Percentiles rank a stretch among this genome's conserved stretches.
Evolutionary conservation across 352 stramenopile species (phyloP).

Genomic region (Pythium plurisporium): DNA sequence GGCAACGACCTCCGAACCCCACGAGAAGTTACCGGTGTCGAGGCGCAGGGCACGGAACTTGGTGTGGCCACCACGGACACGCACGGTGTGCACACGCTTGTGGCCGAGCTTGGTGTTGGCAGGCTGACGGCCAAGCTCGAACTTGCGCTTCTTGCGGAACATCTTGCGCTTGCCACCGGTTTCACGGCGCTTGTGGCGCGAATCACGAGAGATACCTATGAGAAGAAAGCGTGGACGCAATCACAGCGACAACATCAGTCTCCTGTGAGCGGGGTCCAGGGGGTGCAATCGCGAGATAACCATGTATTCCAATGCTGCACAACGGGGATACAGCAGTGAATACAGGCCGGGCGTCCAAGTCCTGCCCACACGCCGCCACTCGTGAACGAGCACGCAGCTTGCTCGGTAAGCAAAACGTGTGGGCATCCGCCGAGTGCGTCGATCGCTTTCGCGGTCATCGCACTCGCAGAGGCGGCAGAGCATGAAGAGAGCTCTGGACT

Average conservation of each 20-base stretch:
- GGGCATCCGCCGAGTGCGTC: constrained; percentile 6
- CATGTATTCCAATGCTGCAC: constrained; percentile 86
- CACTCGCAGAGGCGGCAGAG: constrained; percentile 12
- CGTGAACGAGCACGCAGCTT: too few species aligned
- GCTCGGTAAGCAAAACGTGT: neutral
- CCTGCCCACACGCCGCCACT: constrained; percentile 24
- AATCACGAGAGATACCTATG: constrained; percentile 99
- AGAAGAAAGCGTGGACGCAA: constrained; percentile 9
- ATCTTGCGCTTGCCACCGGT: constrained; percentile 98
- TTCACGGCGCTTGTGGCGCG: constrained; percentile 98
- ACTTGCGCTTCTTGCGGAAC: constrained; percentile 99
- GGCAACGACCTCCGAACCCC: constrained; percentile 96
- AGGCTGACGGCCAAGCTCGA: constrained; percentile 97
- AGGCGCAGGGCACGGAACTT: constrained; percentile 98
- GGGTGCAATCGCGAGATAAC: constrained; percentile 19
- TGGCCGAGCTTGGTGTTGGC: constrained; percentile 98
- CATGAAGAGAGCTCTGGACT: constrained; percentile 5
- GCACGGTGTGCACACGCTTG: constrained; percentile 95
- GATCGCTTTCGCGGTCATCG: neutral
- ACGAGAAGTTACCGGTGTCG: constrained; percentile 99
- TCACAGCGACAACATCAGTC: constrained; percentile 16
- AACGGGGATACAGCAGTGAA: constrained; percentile 88
- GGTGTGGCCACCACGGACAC: constrained; percentile 95
- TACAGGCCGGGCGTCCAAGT: constrained; percentile 35
- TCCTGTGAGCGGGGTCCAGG: neutral